Evolutionary conservation across 345 rosid species (phyloP), one percentile per base, ranked within the genome.

Genomic region (Orychophragmus violaceus): DNA sequence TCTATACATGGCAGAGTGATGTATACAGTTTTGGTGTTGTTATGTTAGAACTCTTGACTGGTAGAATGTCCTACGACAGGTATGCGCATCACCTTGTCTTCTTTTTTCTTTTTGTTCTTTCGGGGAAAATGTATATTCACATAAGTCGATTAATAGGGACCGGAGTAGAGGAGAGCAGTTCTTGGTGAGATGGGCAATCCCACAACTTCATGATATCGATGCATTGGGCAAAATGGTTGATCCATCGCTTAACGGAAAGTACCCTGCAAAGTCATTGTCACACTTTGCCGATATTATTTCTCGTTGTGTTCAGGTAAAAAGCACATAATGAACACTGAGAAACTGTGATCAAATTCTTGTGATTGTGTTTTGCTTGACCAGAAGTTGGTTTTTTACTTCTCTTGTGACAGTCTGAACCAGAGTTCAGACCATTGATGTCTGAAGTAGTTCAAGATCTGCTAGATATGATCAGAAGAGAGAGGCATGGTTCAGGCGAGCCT

Each of bases 11-110:
- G 64, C 84, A 82, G 74, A 91, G 99, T 77, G 99, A 95, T 75
- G 91, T 91, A 51, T 95, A 78, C 76, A 91, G 99, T 81, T 95
- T 95, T 76, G 99, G 99, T 6, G 97, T 89, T 46, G 96, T 91
- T 58, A 95, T 95, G 99, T 63, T 95, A 50, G 99, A 95, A 76
- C 91, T 95, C 75, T 81, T 95, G 80, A 95, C 97, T 0, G 99
- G 96, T 68, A 82, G 96, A 52, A 86, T 82, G 77, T 87, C 96
- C 64, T 32, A 85, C 68, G 99, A 95, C 77, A 87, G 82, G 99
- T 95, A 79, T 72, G 66, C 12, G 10, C 8, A 13, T 44, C 24
- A 24, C 18, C 27, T 74, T 32, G 27, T 16, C 23, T 39, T 51
- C 17, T 18, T 44, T 8, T 18, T n/a, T n/a, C n/a, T n/a, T n/a